phyloP scores from a whole-genome alignment of 768 basidiomycete species.

The Tephrocybe sp. region DNA sequence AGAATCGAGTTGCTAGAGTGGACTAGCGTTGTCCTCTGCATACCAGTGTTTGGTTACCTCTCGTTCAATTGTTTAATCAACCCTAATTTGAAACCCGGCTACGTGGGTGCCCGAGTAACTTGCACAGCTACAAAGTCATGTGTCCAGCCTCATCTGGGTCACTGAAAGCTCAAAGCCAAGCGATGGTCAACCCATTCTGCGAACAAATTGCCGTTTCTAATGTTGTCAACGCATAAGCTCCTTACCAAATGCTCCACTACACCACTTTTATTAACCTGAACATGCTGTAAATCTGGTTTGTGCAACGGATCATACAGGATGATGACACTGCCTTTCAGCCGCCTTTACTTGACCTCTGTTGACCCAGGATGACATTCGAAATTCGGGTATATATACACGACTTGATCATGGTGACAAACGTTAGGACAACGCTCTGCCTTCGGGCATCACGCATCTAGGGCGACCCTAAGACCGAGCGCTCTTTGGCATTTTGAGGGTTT shows the following conservation, averaged over 20 bases:
- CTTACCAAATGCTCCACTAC: not conserved
- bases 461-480: not conserved
- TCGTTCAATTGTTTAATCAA: not conserved
- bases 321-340: not conserved
- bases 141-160: not conserved
- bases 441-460: not conserved
- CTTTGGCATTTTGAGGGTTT: not conserved
- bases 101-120: not conserved
- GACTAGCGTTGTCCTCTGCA: not conserved
- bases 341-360: not conserved
- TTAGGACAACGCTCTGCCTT: conserved; percentile 5
- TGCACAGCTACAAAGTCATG: not conserved
- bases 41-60: not conserved
- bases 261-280: not conserved
- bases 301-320: not conserved
- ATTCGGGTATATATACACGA: not conserved
- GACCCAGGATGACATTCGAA: not conserved
- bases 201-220: no score
- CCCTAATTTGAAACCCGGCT: not conserved
- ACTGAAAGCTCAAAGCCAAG: no score
- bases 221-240: no score
- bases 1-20: not conserved
- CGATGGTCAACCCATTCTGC: no score
- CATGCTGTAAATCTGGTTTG: not conserved
- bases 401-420: not conserved